Evolutionary conservation across 2,329 filamentous ascomycete genomes (phyloP), one percentile per base, ranked within the genome.

Genomic region (Aureobasidium namibiae): DNA sequence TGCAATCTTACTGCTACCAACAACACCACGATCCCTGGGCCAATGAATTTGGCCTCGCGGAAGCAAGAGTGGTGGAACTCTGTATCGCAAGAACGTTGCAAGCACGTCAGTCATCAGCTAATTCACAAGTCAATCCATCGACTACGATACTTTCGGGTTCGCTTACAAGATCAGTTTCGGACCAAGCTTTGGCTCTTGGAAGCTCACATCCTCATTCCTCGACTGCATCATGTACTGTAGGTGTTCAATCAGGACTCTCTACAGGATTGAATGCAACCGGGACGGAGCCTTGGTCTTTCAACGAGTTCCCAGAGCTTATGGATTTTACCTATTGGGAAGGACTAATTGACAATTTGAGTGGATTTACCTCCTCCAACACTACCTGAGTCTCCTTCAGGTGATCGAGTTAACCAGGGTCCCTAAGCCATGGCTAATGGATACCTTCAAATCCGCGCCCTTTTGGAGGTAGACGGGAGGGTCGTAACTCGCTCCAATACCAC

Each of bases 401-500:
- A 49, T 34, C 1, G 45, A 16, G 23, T 49, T 34, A 5, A 49
- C 45, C 18, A 49, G 34, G 9, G 45, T 49, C 1, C 45, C 26
- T 16, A 49, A 34, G 18, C 45, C 45, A 26, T 49, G 45, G 14
- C 45, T 49, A 16, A 49, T 49, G 31, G 29, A 49, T 2, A 34
- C 31, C 29, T 49, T 49, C 29, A 49, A 13, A 21, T 49, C 45
- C 1, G 45, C 26, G 14, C 29, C 45, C 3, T 14, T 49, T 9
- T 49, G 45, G 4, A 49, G 45, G 18, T 49, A 49, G 26, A 49
- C 34, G 4, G 45, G 45, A 18, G 45, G 45, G 14, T 49, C 29
- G n/a, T 49, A 49, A 49, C 45, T 49, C 31, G 45, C 45, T n/a
- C 46, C 46, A 9, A 44, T 56, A 67, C 73, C 74, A 14, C 71